Base-by-base conservation (phyloP, 306 rosid genomes). In the Sechiopsis laciniata region DNA sequence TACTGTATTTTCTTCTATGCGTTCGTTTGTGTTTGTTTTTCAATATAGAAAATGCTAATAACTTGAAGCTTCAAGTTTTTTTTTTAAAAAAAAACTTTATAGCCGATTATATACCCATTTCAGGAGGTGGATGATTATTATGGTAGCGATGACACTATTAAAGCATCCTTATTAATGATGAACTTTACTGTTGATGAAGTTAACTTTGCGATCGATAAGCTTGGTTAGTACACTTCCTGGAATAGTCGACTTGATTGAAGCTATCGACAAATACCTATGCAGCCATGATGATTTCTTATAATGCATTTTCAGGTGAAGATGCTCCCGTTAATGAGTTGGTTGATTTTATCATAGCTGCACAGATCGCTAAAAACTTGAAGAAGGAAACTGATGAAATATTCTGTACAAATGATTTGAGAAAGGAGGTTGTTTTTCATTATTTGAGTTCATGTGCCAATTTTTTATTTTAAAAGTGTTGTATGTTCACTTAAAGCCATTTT, bases 321-420 rank as follows among this genome's bases (percentile, higher is more conserved):
- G 92, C 96, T 48, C 82, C 92, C 26, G 54, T 90, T 78, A 81
- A 86, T 76, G 92, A 86, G 70, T 84, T 94, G 67, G 97, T 94
- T 80, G 91, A 91, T 80, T 87, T 87, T 80, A 90, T 94, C 76
- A 71, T 84, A 73, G 97, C 96, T 74, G 82, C 93, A 54, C 99
- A 85, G 83, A 87, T 90, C 72, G 94, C 97, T 50, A 85, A 74
- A 77, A 83, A 83, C 26, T 26, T 87, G 76, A 88, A 91, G 69
- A 78, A 78, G 85, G 90, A 69, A 69, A 48, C 76, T 16, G 87
- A 78, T 56, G 87, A 84, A 75, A 75, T 81, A 51, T 53, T 75
- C 71, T 72, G 12, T 46, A 79, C 75, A 64, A 81, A 77, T 77
- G 86, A 78, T 65, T 85, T 64, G 67, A 87, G 72, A 80, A 75